phyloP scores from a whole-genome alignment of 192 early-diverging fungal species.

The Coemansia sp. region DNA sequence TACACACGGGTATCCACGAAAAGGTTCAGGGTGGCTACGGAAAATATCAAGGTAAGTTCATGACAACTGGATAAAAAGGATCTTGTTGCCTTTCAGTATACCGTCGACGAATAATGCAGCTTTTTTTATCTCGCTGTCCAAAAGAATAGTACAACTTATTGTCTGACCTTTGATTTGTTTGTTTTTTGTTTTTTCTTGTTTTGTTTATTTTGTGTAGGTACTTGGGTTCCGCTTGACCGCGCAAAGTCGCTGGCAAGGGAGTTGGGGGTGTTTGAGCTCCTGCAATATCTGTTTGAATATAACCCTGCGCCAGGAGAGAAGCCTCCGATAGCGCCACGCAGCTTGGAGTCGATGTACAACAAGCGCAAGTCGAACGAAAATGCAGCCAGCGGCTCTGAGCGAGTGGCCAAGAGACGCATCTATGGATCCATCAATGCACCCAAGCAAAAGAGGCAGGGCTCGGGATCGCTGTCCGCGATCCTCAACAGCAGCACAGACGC shows the following conservation, averaged over 20 bases:
- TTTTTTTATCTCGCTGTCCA: background rate
- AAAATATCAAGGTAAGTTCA: slow-evolving; percentile 79
- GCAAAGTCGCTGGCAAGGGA: slow-evolving; percentile 41
- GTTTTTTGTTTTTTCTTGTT: background rate
- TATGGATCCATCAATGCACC: background rate
- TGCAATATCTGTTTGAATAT: slow-evolving; percentile 46
- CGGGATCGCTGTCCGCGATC: slow-evolving; percentile 7
- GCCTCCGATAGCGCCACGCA: slow-evolving; percentile 53
- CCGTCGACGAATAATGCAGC: background rate
- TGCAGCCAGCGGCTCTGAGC: background rate
- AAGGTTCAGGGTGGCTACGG: slow-evolving; percentile 97
- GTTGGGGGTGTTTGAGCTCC: slow-evolving; percentile 37
- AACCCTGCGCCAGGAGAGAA: slow-evolving; percentile 42
- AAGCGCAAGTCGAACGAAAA: slow-evolving; percentile 33
- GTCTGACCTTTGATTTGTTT: background rate
- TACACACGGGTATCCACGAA: slow-evolving; percentile 79
- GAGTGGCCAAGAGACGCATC: slow-evolving; percentile 20
- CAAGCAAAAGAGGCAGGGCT: slow-evolving; percentile 2
- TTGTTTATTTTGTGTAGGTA: slow-evolving; percentile 26
- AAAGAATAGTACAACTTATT: slow-evolving; percentile 8
- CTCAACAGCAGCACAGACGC: slow-evolving; percentile 4
- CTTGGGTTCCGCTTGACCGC: slow-evolving; percentile 54
- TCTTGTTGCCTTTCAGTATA: background rate
- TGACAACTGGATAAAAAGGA: background rate
- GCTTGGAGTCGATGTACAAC: slow-evolving; percentile 48